phyloP scores from a whole-genome alignment of 306 rosid genomes.

The Pyrus bretschneideri region DNA sequence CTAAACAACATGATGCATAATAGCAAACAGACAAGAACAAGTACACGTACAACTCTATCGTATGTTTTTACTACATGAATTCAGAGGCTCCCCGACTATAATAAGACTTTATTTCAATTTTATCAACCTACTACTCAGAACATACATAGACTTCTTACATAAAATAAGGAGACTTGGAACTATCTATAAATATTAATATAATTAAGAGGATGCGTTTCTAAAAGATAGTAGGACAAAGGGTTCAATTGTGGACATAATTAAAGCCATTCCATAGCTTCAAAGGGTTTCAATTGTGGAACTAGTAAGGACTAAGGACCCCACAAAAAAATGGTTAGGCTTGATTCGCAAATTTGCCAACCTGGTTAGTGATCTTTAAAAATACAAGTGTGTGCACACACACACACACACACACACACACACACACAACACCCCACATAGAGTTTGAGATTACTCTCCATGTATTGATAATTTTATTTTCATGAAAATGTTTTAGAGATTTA shows the following conservation, averaged over 20 bases:
- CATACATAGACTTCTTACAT: background rate
- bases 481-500: background rate
- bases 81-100: background rate
- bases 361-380: background rate
- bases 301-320: background rate
- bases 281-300: background rate
- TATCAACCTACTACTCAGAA: background rate
- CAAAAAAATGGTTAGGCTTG: too few relatives aligned
- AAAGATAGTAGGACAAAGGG: background rate
- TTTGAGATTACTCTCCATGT: background rate
- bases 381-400: background rate
- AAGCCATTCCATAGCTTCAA: background rate
- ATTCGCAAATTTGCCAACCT: background rate
- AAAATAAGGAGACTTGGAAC: background rate
- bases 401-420: too few relatives aligned
- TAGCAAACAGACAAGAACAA: background rate
- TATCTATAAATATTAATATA: background rate
- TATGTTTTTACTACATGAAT: background rate
- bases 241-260: background rate
- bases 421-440: background rate
- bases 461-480: background rate
- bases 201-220: background rate
- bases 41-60: background rate
- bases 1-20: background rate
- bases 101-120: background rate